Evolutionary conservation across 257 asterid genomes (phyloP).

Genomic region (Nicotiana attenuata): DNA sequence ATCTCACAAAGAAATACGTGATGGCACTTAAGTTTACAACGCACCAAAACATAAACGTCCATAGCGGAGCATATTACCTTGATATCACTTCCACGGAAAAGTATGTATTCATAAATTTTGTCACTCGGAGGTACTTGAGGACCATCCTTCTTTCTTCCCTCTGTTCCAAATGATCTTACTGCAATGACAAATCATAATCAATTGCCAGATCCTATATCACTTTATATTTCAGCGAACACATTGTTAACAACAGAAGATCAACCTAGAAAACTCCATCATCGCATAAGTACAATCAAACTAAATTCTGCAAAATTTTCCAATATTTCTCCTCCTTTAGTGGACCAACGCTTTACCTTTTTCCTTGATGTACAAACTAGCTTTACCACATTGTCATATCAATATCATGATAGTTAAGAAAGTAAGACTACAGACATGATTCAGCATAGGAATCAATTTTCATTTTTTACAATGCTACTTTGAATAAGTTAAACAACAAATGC

Average conservation of each 20-base stretch:
- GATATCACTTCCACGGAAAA: slow-evolving; percentile 91
- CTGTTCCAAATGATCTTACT: slow-evolving; percentile 97
- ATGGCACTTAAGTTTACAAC: not conserved
- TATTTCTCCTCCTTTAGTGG: slow-evolving; percentile 1
- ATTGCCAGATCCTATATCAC: not conserved
- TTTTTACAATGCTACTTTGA: not conserved
- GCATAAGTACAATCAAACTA: not conserved
- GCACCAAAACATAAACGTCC: not conserved
- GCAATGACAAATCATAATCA: slow-evolving; percentile 17
- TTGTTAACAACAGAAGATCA: not conserved
- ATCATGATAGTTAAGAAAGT: not conserved
- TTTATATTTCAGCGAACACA: not conserved
- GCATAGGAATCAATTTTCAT: not conserved
- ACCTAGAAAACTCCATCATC: not conserved
- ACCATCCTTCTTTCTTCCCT: slow-evolving; percentile 91
- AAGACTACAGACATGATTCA: not conserved
- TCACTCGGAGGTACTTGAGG: slow-evolving; percentile 89
- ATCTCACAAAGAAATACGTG: not conserved
- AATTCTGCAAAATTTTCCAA: not conserved
- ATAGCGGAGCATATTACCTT: slow-evolving; percentile 43
- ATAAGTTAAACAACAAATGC: not conserved
- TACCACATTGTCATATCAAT: not conserved
- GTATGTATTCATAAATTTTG: slow-evolving; percentile 81
- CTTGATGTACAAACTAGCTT: not conserved
- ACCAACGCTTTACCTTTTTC: not conserved